Evolutionary conservation across 1,284 basidiomycete species (phyloP).

Genomic region (Sanghuangporus sanghuang): DNA sequence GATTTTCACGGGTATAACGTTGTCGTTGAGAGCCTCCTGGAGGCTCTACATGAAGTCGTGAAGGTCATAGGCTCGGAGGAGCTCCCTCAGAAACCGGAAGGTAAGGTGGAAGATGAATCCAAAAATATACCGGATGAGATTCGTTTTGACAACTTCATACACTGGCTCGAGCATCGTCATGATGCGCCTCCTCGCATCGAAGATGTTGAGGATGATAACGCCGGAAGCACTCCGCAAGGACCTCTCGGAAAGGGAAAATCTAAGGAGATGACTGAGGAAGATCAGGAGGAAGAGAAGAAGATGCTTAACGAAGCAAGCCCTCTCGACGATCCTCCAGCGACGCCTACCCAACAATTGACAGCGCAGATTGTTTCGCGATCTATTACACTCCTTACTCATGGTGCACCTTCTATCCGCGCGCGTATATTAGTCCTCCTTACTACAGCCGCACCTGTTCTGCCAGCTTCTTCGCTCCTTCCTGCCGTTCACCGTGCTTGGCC

Average conservation of each 20-base stretch:
- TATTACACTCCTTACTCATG: slow-evolving; percentile 86
- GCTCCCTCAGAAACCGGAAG: slow-evolving; percentile 19
- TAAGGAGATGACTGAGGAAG: slow-evolving; percentile 21
- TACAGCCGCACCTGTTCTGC: slow-evolving; percentile 67
- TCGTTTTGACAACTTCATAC: slow-evolving; percentile 45
- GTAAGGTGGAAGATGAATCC: slow-evolving; percentile 16
- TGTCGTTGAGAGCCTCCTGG: slow-evolving; percentile 82
- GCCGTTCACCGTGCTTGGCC: slow-evolving; percentile 86
- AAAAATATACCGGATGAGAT: slow-evolving; percentile 20
- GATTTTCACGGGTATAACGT: slow-evolving; percentile 88
- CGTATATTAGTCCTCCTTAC: slow-evolving; percentile 73
- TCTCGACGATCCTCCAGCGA: slow-evolving; percentile 41
- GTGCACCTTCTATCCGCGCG: slow-evolving; percentile 76
- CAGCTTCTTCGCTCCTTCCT: slow-evolving; percentile 68
- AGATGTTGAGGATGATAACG: slow-evolving; percentile 29
- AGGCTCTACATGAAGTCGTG: slow-evolving; percentile 76
- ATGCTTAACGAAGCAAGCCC: slow-evolving; percentile 1
- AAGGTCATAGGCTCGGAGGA: slow-evolving; percentile 59
- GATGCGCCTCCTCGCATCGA: slow-evolving; percentile 29
- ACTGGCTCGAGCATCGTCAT: slow-evolving; percentile 59
- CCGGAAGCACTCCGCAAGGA: slow-evolving; percentile 38
- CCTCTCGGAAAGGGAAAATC: slow-evolving; percentile 19
- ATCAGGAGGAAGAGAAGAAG: slow-evolving; percentile 24
- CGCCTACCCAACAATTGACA: slow-evolving; percentile 70
- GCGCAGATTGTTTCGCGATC: slow-evolving; percentile 81